Base-by-base conservation (phyloP, 257 asterid genomes). In the Rauvolfia tetraphylla region DNA sequence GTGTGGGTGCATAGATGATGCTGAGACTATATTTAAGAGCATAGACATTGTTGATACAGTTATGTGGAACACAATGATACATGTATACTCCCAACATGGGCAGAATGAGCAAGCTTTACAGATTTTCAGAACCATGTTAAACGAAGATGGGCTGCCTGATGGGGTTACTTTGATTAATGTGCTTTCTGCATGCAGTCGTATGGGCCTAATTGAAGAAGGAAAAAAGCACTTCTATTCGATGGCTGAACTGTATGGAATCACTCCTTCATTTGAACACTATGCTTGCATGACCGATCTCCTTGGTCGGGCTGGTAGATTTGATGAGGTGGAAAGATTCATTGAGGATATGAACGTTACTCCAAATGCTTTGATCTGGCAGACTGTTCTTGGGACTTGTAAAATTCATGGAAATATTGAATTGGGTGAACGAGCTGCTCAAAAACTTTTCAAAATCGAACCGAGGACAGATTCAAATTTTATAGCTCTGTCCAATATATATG, bases 141-240 rank as follows among this genome's bases (percentile, higher is more conserved):
- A 79, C 12, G 75, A 79, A 59, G 85, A 83, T 39, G 78, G 80
- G 27, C 77, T 14, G 61, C 96, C 97, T 65, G 96, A 91, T 83
- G 81, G 73, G 46, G 81, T 90, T 71, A 91, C 96, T n/a, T 90
- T 90, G 79, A 72, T 90, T 0, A 92, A 92, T 53, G 83, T 91
- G 69, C 96, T 93, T 73, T 89, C 96, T 76, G 95, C 94, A 2
- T 93, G 97, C 85, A 89, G 96, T 86, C 97, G 89, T 86, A 79
- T 90, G 84, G 96, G 97, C 68, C 82, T 90, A 74, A 85, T 89
- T 75, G 93, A 90, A 76, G 91, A 91, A 81, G 98, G 97, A 48
- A 81, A 73, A 70, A 82, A 49, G 75, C 83, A 82, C 78, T 93
- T 93, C 76, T 77, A 80, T 59, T 84, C 86, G 1, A 93, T 93